Evolutionary conservation across 1,139 yeast species (phyloP), one percentile per base, ranked within the genome.

Genomic region (Fermentozyma sake): DNA sequence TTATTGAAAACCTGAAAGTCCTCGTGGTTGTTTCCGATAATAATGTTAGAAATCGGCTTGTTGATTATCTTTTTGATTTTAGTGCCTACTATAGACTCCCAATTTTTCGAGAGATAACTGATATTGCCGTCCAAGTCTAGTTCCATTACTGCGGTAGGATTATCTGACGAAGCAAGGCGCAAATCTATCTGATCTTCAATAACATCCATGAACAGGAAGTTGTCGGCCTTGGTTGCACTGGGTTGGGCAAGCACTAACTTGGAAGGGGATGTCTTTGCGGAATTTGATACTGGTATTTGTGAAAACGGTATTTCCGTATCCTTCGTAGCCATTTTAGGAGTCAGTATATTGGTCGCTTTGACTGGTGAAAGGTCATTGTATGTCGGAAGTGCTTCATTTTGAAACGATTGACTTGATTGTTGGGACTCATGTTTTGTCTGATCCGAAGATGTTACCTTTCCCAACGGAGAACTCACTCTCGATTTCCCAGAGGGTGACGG

Each of bases 101-200:
- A 89, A 38, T 80, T 75, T 36, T 70, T 71, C 37, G 91, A 75
- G 18, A 87, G 52, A 50, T 83, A 84, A 29, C 74, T 72, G n/a
- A 91, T 77, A 22, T 69, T 73, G 12, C 96, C 87, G 43, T 79
- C 80, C 46, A 86, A 59, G 45, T 82, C 91, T 33, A 91, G 58
- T 52, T 91, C 98, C 61, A 91, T 59, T 2, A 91, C 80, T n/a
- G 80, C 75, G n/a, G 87, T 79, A 4, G 86, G 86, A 41, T 79
- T 81, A 37, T 73, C 71, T 8, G 78, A 70, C 12, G 83, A 75
- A 1, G 89, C 89, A 16, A 64, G 41, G 12, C 66, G 50, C 18
- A 71, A 49, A 36, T 70, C 76, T n/a, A 65, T 50, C 39, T 63
- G 68, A 27, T 64, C 73, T 29, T 62, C 68, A n/a, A 61, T 44